Evolutionary conservation across 768 basidiomycete species (phyloP), one percentile per base, ranked within the genome.

Genomic region (Termitomyces sp.): DNA sequence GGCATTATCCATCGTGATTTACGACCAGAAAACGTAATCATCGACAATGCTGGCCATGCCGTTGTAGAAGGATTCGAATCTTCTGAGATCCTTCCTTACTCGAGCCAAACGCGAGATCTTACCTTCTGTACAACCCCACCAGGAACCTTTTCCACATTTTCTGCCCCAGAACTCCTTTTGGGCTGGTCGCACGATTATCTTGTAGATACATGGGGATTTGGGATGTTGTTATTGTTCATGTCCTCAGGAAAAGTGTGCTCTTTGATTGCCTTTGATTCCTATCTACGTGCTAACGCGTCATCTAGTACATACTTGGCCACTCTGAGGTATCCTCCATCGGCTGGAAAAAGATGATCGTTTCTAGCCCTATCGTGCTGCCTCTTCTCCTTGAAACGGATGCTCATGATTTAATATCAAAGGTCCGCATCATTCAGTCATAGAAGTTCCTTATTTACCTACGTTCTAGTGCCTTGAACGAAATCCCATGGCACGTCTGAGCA

Each of bases 171-270:
- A 60, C 58, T 81, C 0, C 58, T 83, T 13, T 69, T 85, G 9
- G 79, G 79, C 0, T 87, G 85, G 85, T 63, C 71, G 16, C 77
- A 81, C 53, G 79, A 82, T 60, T 70, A 64, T 24, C 69, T 75
- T 14, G 81, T 81, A 20, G 85, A 87, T 66, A 79, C 76, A 60
- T 87, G 85, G 84, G 77, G 78, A 0, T 83, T 85, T 59, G 85
- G 84, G 3, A 64, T 80, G 63, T 56, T 82, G 37, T 55, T 85
- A 39, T 78, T 76, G 58, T 81, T 76, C 59, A 76, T 85, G 75
- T 66, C 78, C 43, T 73, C 75, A 29, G 79, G 79, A 27, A 69
- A 63, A 64, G 83, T 83, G 72, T 64, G 55, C 29, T 32, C 14
- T 29, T 27, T n/a, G 24, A 4, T 20, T 16, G 53, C n/a, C 1